Percentiles rank a stretch among this genome's conserved stretches.
phyloP scores from a whole-genome alignment of 2,329 filamentous ascomycete species.

The Colletotrichum destructivum region DNA sequence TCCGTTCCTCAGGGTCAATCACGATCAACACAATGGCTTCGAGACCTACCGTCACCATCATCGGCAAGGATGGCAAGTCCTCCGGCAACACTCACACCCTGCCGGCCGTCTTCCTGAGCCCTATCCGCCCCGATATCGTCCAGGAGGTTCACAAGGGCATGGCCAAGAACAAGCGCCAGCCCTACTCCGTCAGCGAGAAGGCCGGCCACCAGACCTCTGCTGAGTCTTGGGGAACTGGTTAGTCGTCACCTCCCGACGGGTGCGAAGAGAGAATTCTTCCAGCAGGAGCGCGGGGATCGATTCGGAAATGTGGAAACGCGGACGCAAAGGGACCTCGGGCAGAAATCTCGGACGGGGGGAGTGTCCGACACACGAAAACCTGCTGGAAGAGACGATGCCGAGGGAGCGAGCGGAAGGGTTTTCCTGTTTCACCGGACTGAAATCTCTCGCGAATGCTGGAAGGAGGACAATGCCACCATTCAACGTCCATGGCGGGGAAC shows the following conservation, averaged over 20 bases:
- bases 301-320: constrained; percentile 5
- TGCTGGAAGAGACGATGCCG: constrained; percentile 17
- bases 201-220: constrained; percentile 99
- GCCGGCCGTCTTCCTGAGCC: constrained; percentile 95
- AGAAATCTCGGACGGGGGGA: constrained; percentile 19
- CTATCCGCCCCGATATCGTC: constrained; percentile 99
- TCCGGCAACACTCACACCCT: constrained; percentile 91
- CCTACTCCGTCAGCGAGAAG: constrained; percentile 99
- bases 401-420: constrained; percentile 16
- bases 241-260: constrained; percentile 58
- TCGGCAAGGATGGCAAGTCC: constrained; percentile 95
- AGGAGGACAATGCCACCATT: constrained; percentile 4
- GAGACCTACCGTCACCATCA: constrained; percentile 97
- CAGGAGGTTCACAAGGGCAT: constrained; percentile 99
- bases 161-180: constrained; percentile 99
- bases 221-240: constrained; percentile 99
- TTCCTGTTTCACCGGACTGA: background rate
- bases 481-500: background rate
- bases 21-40: constrained; percentile 81
- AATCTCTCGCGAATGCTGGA: constrained; percentile 11
- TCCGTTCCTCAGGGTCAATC: constrained; percentile 41
- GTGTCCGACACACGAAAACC: constrained; percentile 1
- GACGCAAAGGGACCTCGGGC: constrained; percentile 30
- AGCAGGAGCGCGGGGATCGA: constrained; percentile 3
- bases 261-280: constrained; percentile 6